Base-by-base conservation (phyloP, 2,329 filamentous ascomycete genomes). In the Colletotrichum neosansevieriae region DNA sequence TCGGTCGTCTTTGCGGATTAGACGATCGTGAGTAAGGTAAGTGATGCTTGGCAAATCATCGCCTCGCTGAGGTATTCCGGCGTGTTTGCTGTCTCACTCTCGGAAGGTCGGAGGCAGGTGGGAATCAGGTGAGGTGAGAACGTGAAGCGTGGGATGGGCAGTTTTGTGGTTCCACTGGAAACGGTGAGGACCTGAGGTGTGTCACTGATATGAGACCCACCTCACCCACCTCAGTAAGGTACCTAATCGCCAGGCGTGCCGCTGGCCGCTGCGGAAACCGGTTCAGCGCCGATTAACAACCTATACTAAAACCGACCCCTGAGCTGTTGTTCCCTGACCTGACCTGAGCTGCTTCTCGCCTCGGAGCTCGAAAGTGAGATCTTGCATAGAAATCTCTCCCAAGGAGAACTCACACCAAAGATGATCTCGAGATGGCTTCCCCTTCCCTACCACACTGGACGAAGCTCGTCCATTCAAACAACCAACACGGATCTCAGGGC, bases 91-190 rank as follows among this genome's bases (percentile, higher is more conserved):
- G 49, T 53, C 49, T 53, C 49, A 53, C 29, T 58, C 29, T 58
- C 58, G 64, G 58, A 38, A 63, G 51, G n/a, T 63, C 24, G 53
- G 59, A 29, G 49, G 21, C 24, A 36, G 50, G 29, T 53, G 24
- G 57, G 24, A 32, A 63, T 63, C 59, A 63, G 59, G 59, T 45
- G 59, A 69, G 66, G 54, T 56, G 61, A 64, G 19, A 24, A 4
- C 24, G 4, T 29, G 6, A 29, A 24, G 59, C 36, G 17, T 24
- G 59, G 57, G 51, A 58, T 68, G 53, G 54, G 54, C 62, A 60
- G 66, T 66, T 65, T 67, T 65, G 66, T 69, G 61, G 61, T 47
- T 29, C 66, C 66, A 69, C 61, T 47, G 17, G 47, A 29, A 36
- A n/a, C n/a, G n/a, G n/a, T n/a, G n/a, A n/a, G n/a, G n/a, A n/a